Base-by-base conservation (phyloP, 345 rosid species). In the Camelina laxa region DNA sequence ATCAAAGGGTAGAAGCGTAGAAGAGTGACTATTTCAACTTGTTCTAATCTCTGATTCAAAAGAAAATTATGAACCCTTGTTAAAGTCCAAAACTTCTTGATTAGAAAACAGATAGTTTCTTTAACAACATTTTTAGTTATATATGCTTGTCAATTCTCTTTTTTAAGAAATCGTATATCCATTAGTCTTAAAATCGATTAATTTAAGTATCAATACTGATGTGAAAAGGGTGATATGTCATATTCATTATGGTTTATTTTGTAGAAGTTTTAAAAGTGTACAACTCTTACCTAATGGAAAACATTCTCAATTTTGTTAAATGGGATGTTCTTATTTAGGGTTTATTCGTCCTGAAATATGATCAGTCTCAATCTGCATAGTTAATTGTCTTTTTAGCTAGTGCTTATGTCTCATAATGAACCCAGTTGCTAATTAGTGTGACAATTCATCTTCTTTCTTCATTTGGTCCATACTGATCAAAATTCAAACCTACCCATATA, bases 381-480 rank as follows among this genome's bases (percentile, higher is more conserved):
- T 60, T 75, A 27, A 48, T 59, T 49, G 33, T 24, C 45, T 3
- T 38, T 5, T 24, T 49, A 67, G 44, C 33, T 7, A 6, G 42
- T 65, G 7, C 60, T 74, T 6, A 66, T 14, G 36, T 8, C 41
- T 16, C 20, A 20, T 20, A 64, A 39, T 65, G 54, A 73, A 63
- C 45, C 56, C 15, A 55, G 47, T 10, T 65, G 20, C 4, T 47
- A 15, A 13, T 6, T 44, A 15, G 10, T 55, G 45, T 72, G 62
- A 39, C 24, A 3, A 14, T 30, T 51, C 22, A 36, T 17, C 42
- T 13, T 35, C 44, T 50, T 69, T 11, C 9, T 38, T 20, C 5
- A 16, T 27, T 62, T 62, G 62, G 22, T 33, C 2, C 61, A 3
- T 73, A 64, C 13, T 65, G 14, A 44, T 45, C 21, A 73, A 27